Evolutionary conservation across 345 rosid species (phyloP).

Genomic region (Cardiospermum halicacabum): DNA sequence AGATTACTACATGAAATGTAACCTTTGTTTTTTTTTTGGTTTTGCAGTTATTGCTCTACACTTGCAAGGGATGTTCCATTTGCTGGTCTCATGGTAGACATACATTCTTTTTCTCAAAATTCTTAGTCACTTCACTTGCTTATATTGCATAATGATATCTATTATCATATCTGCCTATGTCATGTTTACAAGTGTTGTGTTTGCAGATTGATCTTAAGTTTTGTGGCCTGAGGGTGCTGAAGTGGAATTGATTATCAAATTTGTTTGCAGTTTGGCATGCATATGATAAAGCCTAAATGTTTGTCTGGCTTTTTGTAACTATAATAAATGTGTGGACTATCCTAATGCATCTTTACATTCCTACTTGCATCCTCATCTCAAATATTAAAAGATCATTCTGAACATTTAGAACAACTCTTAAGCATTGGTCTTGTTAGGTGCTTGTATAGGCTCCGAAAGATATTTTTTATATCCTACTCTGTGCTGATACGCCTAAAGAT

Average conservation of each 20-base stretch:
- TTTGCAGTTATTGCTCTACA: slow-evolving; percentile 79
- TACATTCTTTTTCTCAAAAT: not conserved
- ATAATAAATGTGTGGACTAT: not conserved
- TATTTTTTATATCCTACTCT: not conserved
- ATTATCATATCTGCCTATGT: not conserved
- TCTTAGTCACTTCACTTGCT: not conserved
- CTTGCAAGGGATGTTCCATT: slow-evolving; percentile 95
- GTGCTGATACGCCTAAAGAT: too few relatives aligned
- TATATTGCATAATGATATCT: not conserved
- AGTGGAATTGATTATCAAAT: not conserved
- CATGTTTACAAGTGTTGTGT: not conserved
- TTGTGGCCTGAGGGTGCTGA: not conserved
- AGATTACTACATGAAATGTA: not conserved
- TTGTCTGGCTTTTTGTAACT: not conserved
- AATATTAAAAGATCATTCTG: not conserved
- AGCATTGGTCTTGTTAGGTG: not conserved
- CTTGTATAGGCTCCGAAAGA: not conserved
- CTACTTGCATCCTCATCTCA: not conserved
- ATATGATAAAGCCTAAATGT: not conserved
- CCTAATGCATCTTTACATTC: not conserved
- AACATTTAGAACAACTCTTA: not conserved
- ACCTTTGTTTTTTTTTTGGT: slow-evolving; percentile 15
- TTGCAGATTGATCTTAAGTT: not conserved
- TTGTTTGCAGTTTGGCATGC: not conserved
- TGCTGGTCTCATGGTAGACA: slow-evolving; percentile 88